Base-by-base conservation (phyloP, 306 rosid species). In the Elaeagnus macrophylla region DNA sequence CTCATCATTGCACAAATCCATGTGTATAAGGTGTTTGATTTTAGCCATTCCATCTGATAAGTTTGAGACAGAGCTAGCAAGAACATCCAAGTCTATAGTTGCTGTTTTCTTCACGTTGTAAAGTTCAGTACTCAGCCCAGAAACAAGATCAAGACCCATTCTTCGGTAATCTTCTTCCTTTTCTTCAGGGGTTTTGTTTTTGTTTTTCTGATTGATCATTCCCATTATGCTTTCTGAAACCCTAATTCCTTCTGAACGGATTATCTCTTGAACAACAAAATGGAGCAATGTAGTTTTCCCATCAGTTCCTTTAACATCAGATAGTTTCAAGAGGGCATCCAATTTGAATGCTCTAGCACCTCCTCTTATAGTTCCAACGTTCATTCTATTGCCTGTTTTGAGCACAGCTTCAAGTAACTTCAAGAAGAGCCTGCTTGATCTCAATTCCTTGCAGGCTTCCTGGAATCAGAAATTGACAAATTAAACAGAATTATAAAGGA, bases 201-300 rank as follows among this genome's bases (percentile, higher is more conserved):
- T 83, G 50, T 62, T 86, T 59, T 62, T 77, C 62, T 77, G 84
- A 77, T 77, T 76, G 57, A 91, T 86, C 57, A 76, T 83, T 36
- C 97, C 97, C 97, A 86, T 86, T 7, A 91, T 91, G 89, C 97
- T 91, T 0, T 83, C 88, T 0, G 99, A 82, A 19, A 84, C 96
- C 67, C 83, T 59, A 3, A 87, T 73, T 20, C 96, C 96, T 68
- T 91, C 99, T 0, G 88, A 64, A 2, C 95, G 77, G 17, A 84
- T 72, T 9, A 91, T 86, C 55, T 93, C 99, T 61, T 93, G 95
- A 7, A 93, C 99, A 0, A 93, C 99, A 14, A 93, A 93, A 67
- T 93, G 99, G 70, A 93, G 94, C 15, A 93, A 65, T 7, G 88
- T 80, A 2, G 99, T 93, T 67, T 83, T 93, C 0, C 96, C 99